phyloP scores from a whole-genome alignment of 164 flowering plant genomes.

The Dillenia suffruticosa region DNA sequence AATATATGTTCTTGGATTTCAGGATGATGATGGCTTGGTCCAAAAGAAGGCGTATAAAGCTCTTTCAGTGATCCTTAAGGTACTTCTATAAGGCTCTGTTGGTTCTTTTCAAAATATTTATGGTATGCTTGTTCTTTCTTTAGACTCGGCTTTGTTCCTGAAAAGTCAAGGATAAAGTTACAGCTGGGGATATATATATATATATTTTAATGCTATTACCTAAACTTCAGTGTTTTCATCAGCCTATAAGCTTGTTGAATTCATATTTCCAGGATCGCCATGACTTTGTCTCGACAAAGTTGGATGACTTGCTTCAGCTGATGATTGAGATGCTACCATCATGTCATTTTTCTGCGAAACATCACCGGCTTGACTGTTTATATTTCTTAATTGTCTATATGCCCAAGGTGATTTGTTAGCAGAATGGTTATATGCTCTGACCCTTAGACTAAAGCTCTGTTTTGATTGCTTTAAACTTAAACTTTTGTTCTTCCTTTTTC shows the following conservation, averaged over 20 bases:
- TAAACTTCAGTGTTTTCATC: conserved; percentile 6
- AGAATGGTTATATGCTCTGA: too few species aligned
- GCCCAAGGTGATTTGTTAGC: conserved; percentile 45
- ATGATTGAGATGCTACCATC: conserved; percentile 76
- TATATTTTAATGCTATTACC: background rate
- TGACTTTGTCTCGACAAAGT: conserved; percentile 46
- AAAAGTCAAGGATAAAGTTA: background rate
- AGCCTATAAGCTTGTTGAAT: conserved; percentile 7
- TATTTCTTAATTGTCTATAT: conserved; percentile 63
- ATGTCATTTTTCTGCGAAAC: conserved; percentile 90
- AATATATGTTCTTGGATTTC: conserved; percentile 20
- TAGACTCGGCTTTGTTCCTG: background rate
- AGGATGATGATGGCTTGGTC: conserved; percentile 70
- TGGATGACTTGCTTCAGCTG: conserved; percentile 53
- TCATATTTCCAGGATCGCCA: conserved; percentile 44
- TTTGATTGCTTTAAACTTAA: background rate
- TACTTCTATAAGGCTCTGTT: conserved; percentile 11
- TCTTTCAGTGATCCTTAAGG: conserved; percentile 77
- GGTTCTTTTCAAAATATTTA: background rate
- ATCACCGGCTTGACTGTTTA: conserved; percentile 83
- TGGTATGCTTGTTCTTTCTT: background rate
- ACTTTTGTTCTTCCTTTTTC: conserved; percentile 4
- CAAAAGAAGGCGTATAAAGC: conserved; percentile 97
- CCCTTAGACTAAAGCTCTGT: background rate
- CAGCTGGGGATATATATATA: too few species aligned